Evolutionary conservation across 805 yeast genomes (phyloP), one percentile per base, ranked within the genome.

Genomic region (Yamadazyma paraphyllophila): DNA sequence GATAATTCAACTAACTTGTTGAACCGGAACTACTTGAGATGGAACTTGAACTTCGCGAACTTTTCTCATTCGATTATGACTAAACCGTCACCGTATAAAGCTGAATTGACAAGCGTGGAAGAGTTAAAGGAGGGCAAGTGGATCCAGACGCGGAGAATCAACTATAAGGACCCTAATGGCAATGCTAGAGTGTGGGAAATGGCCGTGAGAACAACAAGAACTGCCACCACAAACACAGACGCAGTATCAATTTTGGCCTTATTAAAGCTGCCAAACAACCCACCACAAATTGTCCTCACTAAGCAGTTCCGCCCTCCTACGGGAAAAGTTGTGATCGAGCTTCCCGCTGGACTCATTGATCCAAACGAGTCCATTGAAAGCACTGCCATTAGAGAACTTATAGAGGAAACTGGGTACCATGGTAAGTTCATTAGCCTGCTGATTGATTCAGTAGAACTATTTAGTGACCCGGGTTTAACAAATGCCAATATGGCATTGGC

Each of bases 301-400:
- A 88, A 88, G 60, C 99, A 92, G 63, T 92, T 85, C 68, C 77
- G 99, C 46, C 97, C 98, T 1, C 98, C 99, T 1, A 86, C 85
- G 2, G 84, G 77, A 43, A 92, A 89, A 14, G 88, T 92, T 7
- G 85, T 95, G 58, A 82, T 92, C 50, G 99, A 92, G 65, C 77
- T 91, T 61, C 99, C 99, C 1, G 99, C 99, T 0, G 99, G 99
- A 0, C 71, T 92, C 51, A 78, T 94, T 35, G 99, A 92, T 62
- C 88, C 91, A 1, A 76, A 80, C 43, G 98, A 94, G 62, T 62
- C 83, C 1, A 65, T 88, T 24, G 90, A 82, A 52, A 65, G 78
- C 4, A 89, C 97, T 32, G 98, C 99, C 0, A 71, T 83, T 43
- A 77, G 99, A 51, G 99, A 92, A 63, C 67, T 92, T 52, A 77